phyloP scores from a whole-genome alignment of 306 rosid species.

The Mucuna pruriens region DNA sequence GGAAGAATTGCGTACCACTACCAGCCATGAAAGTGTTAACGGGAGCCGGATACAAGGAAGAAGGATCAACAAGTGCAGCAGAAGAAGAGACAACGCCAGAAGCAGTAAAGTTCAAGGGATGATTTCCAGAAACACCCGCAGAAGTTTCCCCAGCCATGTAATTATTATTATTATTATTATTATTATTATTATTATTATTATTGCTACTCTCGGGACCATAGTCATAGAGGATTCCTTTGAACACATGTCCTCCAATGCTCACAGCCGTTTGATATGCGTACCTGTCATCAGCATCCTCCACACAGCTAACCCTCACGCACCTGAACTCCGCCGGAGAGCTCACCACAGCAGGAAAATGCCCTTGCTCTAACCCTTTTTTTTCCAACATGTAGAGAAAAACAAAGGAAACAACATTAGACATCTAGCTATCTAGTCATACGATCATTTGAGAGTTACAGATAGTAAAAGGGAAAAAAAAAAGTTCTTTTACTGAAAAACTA shows the following conservation, averaged over 20 bases:
- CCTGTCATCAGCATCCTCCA: constrained; percentile 75
- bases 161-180: constrained; percentile 31
- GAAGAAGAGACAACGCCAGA: constrained; percentile 45
- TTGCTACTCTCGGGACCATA: constrained; percentile 64
- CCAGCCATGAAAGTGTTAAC: constrained; percentile 73
- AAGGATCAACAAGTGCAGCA: constrained; percentile 58
- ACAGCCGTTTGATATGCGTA: constrained; percentile 94
- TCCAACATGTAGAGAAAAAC: neutral
- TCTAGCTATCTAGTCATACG: neutral
- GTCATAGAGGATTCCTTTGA: constrained; percentile 88
- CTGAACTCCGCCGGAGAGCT: constrained; percentile 75
- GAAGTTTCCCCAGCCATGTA: constrained; percentile 62
- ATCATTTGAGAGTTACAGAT: neutral
- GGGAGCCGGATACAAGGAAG: constrained; percentile 67
- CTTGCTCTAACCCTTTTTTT: constrained; percentile 62
- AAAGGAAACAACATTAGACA: neutral
- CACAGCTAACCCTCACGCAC: constrained; percentile 77
- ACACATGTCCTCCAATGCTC: constrained; percentile 83
- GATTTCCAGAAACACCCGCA: constrained; percentile 47
- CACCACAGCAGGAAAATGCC: constrained; percentile 71
- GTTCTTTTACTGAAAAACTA: neutral
- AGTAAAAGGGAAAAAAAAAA: neutral
- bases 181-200: neutral
- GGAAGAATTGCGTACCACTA: constrained; percentile 99
- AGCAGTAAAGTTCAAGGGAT: constrained; percentile 65